Base-by-base conservation (phyloP, 1,284 basidiomycete species). In the Clitocybe nebularis region DNA sequence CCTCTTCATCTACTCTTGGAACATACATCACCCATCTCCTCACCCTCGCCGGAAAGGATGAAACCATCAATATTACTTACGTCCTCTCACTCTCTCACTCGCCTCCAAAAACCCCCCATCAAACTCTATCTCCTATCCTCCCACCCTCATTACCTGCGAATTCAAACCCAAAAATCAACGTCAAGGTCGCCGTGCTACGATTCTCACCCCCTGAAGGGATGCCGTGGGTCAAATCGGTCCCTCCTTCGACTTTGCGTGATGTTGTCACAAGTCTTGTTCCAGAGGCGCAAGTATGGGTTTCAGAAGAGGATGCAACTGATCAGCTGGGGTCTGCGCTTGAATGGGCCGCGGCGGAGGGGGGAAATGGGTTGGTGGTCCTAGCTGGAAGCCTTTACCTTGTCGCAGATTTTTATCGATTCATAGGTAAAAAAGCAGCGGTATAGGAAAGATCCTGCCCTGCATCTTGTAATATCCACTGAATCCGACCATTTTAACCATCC, bases 341-440 rank as follows among this genome's bases (percentile, higher is more conserved):
- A 36, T 79, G 76, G 77, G 64, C 68, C 16, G 63, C 67, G 8
- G 41, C 39, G 39, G 46, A 39, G 46, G 56, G 54, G 8, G 57
- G 55, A 8, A 59, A 60, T 5, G 63, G 61, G 23, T 64, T 88
- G 45, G 72, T 84, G 0, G 75, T 93, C 4, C 58, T 94, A 1
- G 85, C 89, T n/a, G 93, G 93, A 17, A 96, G 93, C 61, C 60
- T 95, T 54, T 96, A 95, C 64, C 75, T 94, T 34, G 87, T 92
- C 2, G 90, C 90, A 11, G 93, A 95, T 67, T 79, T 91, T 45
- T 94, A 93, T 68, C 70, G 90, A 44, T 52, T 84, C 20, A 23
- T 62, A 34, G 43, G 40, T 4, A 25, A 32, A 16, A 29, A 9
- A n/a, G 22, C 17, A 29, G 11, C 21, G 21, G 14, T 11, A n/a